Conservation (phyloP, 179 eudicot genomes). For the Vitellaria paradoxa region DNA sequence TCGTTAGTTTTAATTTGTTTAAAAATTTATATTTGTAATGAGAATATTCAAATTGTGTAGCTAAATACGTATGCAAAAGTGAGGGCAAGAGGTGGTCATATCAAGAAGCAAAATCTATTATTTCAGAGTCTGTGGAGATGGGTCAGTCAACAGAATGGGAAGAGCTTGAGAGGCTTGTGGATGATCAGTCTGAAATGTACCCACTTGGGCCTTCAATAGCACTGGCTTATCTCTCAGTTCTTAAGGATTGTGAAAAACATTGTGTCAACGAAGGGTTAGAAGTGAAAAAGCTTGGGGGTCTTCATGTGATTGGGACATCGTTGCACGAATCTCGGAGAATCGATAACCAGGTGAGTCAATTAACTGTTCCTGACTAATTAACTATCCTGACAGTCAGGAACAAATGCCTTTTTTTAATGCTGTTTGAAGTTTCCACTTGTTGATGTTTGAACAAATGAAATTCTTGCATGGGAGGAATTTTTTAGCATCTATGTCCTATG, state of each 20-base stretch:
- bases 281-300: slow-evolving; percentile 96
- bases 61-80: slow-evolving; percentile 77
- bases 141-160: slow-evolving; percentile 57
- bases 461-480: neutral
- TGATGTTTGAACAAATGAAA: neutral
- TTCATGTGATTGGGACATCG: slow-evolving; percentile 98
- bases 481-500: neutral
- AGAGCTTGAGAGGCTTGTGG: slow-evolving; percentile 75
- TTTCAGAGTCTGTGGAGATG: slow-evolving; percentile 77
- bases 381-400: neutral
- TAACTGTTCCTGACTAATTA: neutral
- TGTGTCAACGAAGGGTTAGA: slow-evolving; percentile 85
- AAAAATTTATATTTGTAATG: neutral
- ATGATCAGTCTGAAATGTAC: slow-evolving; percentile 77
- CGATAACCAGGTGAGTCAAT: slow-evolving; percentile 79
- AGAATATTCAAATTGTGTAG: slow-evolving; percentile 33
- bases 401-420: neutral
- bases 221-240: slow-evolving; percentile 70
- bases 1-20: neutral
- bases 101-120: slow-evolving; percentile 67
- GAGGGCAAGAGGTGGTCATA: slow-evolving; percentile 76
- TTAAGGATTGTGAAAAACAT: slow-evolving; percentile 82
- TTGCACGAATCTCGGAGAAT: slow-evolving; percentile 98
- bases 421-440: neutral
- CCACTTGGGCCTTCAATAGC: slow-evolving; percentile 91